Percentiles rank a stretch among this genome's conserved stretches.
phyloP scores from a whole-genome alignment of 305 asterid genomes.

The Solanum hybrid region DNA sequence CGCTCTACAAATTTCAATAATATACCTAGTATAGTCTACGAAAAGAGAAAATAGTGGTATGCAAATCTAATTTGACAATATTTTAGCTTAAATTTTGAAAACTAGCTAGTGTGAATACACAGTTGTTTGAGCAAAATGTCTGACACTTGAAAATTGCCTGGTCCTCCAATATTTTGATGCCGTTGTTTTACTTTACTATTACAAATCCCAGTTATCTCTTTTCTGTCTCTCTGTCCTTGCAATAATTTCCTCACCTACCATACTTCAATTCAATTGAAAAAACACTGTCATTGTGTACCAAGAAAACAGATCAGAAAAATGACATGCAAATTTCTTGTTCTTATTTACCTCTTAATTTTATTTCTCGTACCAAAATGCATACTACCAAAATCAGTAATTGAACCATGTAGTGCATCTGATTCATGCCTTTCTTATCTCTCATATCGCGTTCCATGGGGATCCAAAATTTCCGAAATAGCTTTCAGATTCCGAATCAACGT shows the following conservation, averaged over 20 bases:
- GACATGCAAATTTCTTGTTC: background rate
- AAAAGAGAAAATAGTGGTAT: too few species aligned
- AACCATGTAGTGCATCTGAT: slow-evolving; percentile 12
- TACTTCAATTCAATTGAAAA: background rate
- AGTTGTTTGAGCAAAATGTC: background rate
- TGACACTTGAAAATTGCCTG: background rate
- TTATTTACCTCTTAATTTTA: background rate
- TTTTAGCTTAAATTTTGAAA: background rate
- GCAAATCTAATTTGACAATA: background rate
- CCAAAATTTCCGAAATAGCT: slow-evolving; percentile 11
- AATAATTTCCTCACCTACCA: slow-evolving; percentile 4
- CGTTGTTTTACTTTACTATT: background rate
- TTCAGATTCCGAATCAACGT: slow-evolving; percentile 6
- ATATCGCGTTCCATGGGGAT: slow-evolving; percentile 5
- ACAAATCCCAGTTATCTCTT: background rate
- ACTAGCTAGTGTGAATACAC: background rate
- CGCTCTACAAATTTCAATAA: background rate
- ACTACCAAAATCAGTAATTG: slow-evolving; percentile 8
- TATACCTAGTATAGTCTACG: too few species aligned
- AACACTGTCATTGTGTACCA: background rate
- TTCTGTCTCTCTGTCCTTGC: background rate
- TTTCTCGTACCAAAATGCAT: background rate
- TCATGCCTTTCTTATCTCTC: slow-evolving; percentile 7
- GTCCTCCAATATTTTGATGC: background rate
- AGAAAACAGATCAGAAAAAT: background rate